Evolutionary conservation across 805 yeast genomes (phyloP).

Genomic region (Ogataea trehaloabstinens): DNA sequence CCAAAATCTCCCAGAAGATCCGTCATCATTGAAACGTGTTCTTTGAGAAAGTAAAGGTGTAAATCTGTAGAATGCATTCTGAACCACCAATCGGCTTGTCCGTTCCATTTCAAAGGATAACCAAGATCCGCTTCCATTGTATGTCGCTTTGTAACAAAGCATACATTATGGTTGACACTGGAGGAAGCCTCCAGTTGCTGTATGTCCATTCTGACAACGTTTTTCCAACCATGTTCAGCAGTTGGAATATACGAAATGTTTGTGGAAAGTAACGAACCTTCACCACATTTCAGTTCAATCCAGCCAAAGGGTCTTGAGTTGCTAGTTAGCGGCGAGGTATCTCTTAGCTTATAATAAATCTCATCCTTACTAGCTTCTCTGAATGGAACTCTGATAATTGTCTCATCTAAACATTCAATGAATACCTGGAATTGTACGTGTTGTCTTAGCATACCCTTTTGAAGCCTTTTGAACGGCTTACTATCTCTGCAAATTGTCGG

Average conservation of each 20-base stretch:
- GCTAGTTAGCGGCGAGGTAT: slow-evolving; percentile 5
- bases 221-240: slow-evolving; percentile 50
- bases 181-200: slow-evolving; percentile 64
- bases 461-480: slow-evolving; percentile 33
- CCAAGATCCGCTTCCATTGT: slow-evolving; percentile 54
- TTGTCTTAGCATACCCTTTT: slow-evolving; percentile 52
- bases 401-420: slow-evolving; percentile 61
- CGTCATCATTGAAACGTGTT: slow-evolving; percentile 70
- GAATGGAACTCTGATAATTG: slow-evolving; percentile 72
- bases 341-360: slow-evolving; percentile 20
- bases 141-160: slow-evolving; percentile 62
- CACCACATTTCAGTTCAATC: slow-evolving; percentile 69
- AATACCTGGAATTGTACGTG: slow-evolving; percentile 55
- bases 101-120: slow-evolving; percentile 84
- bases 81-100: slow-evolving; percentile 66
- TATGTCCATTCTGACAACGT: slow-evolving; percentile 45
- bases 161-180: slow-evolving; percentile 84
- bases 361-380: slow-evolving; percentile 81
- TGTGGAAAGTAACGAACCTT: slow-evolving; percentile 48
- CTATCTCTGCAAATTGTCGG: slow-evolving; percentile 67
- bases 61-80: slow-evolving; percentile 49
- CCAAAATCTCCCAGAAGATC: slow-evolving; percentile 78
- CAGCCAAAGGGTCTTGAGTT: slow-evolving; percentile 79
- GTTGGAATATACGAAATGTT: slow-evolving; percentile 54
- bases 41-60: slow-evolving; percentile 69